These are phyloP conservation scores for Ochromonas danica DNA, from an alignment of 108 stramenopile species.

Conservation along the genomic window DNA sequence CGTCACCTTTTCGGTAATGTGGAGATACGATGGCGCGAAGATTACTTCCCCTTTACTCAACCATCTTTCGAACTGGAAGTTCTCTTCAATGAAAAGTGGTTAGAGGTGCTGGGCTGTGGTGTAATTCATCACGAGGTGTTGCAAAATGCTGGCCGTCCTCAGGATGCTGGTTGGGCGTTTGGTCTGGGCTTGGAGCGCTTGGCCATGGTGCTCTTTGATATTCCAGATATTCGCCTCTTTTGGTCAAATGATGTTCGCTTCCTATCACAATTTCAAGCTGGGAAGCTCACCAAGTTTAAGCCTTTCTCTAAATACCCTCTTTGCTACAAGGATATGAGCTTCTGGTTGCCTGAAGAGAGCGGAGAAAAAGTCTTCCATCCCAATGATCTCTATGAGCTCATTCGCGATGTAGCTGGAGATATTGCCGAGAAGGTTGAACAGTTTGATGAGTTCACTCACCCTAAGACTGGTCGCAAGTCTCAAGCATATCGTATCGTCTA, in stretches of 20 bases:
- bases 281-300: constrained; percentile 74
- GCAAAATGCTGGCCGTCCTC: constrained; percentile 58
- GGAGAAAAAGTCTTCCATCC: constrained; percentile 50
- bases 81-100: constrained; percentile 81
- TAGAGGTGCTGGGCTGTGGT: constrained; percentile 93
- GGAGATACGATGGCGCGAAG: constrained; percentile 70
- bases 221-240: constrained; percentile 91
- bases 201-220: constrained; percentile 90
- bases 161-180: constrained; percentile 82
- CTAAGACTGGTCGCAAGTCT: constrained; percentile 73
- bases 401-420: constrained; percentile 86
- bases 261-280: constrained; percentile 72
- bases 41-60: constrained; percentile 92
- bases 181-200: constrained; percentile 92
- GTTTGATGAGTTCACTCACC: constrained; percentile 85
- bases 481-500: constrained; percentile 89
- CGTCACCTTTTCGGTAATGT: constrained; percentile 76
- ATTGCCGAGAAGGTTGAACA: constrained; percentile 79
- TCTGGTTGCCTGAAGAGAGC: constrained; percentile 72
- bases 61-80: constrained; percentile 91
- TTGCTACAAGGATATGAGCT: constrained; percentile 86
- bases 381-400: constrained; percentile 80
- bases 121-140: constrained; percentile 81
- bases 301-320: constrained; percentile 92
- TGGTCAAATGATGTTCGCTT: constrained; percentile 83